A percentile compares a stretch with the other conserved stretches of the same genome.
These are phyloP conservation scores for Morella rubra DNA, from an alignment of 306 rosid genomes.

Conservation along the genomic window DNA sequence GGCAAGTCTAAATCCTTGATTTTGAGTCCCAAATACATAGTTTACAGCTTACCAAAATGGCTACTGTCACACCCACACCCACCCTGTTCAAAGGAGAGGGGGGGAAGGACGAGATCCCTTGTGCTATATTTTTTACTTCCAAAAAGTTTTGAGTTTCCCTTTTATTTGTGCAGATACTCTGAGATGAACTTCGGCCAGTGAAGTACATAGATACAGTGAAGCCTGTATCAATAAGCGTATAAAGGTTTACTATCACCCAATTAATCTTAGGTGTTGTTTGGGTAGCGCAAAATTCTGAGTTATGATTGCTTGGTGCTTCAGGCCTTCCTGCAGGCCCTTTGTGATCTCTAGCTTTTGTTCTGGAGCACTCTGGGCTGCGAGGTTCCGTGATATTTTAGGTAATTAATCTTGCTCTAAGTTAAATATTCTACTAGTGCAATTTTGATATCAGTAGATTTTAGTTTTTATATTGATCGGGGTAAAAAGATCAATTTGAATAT, in stretches of 20 bases:
- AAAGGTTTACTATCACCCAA: constrained; percentile 45
- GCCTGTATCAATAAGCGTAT: constrained; percentile 68
- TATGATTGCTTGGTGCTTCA: constrained; percentile 47
- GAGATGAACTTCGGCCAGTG: constrained; percentile 92
- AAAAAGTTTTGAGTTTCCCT: constrained; percentile 19
- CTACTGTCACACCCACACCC: neutral
- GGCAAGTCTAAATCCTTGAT: constrained; percentile 48
- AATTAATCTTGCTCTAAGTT: constrained; percentile 18
- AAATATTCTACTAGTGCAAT: neutral
- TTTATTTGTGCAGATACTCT: constrained; percentile 68
- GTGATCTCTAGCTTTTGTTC: constrained; percentile 71
- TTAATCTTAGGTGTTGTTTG: constrained; percentile 24
- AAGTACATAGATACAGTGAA: constrained; percentile 52
- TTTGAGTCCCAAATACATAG: constrained; percentile 5
- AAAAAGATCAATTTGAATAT: neutral
- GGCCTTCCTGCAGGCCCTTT: constrained; percentile 77
- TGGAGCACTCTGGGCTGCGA: constrained; percentile 92
- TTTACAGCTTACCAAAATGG: neutral
- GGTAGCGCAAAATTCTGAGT: constrained; percentile 34
- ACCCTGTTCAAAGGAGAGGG: neutral
- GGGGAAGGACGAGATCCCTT: neutral
- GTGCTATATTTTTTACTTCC: constrained; percentile 9
- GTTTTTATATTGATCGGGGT: neutral
- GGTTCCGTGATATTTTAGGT: constrained; percentile 68
- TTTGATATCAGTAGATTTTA: neutral